Evolutionary conservation across 208 protist genomes (phyloP).

Genomic region (Tritrichomonas musculus): DNA sequence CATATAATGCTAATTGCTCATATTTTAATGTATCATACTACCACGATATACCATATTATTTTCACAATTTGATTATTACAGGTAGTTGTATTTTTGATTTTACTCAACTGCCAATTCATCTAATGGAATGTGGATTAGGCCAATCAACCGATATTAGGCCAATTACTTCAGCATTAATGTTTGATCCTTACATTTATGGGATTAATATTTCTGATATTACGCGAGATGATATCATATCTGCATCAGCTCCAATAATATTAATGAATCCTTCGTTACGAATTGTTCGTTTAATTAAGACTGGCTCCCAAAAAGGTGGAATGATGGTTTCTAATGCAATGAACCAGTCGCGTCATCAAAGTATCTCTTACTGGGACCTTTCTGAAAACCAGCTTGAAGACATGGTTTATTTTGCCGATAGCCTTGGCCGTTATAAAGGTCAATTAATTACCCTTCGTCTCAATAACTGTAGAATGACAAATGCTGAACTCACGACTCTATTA

Average conservation of each 20-base stretch:
- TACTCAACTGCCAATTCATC: background rate
- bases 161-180: background rate
- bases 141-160: background rate
- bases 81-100: background rate
- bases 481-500: background rate
- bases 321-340: background rate
- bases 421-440: background rate
- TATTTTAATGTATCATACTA: background rate
- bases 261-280: background rate
- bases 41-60: background rate
- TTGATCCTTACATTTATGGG: background rate
- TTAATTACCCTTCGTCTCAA: background rate
- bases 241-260: background rate
- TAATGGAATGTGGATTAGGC: background rate
- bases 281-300: background rate
- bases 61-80: background rate
- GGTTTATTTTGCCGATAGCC: background rate
- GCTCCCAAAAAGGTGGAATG: background rate
- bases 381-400: background rate
- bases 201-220: background rate
- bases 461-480: background rate
- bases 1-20: constrained; percentile 26
- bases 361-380: background rate
- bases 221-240: background rate
- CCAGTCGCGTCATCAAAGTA: background rate